Evolutionary conservation across 2,329 filamentous ascomycete genomes (phyloP).

Genomic region (Aspergillus latus): DNA sequence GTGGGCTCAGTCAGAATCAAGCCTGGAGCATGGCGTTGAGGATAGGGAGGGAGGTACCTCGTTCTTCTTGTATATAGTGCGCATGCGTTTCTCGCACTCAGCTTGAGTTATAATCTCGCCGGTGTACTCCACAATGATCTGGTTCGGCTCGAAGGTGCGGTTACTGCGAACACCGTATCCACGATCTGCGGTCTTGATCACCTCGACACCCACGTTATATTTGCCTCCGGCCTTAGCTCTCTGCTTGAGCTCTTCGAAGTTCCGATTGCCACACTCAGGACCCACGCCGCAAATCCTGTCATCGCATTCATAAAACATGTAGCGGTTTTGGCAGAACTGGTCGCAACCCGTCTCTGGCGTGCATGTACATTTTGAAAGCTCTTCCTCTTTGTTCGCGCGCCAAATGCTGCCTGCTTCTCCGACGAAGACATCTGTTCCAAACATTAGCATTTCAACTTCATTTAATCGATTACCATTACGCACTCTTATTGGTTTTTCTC

Average conservation of each 20-base stretch:
- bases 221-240: conserved; percentile 76
- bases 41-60: conserved; percentile 59
- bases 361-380: conserved; percentile 78
- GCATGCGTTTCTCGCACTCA: conserved; percentile 92
- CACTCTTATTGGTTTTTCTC: conserved; percentile 88
- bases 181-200: conserved; percentile 83
- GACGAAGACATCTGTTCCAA: conserved; percentile 75
- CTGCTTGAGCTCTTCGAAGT: conserved; percentile 75
- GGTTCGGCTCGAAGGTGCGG: conserved; percentile 78
- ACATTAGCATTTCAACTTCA: conserved; percentile 31
- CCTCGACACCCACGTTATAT: conserved; percentile 90
- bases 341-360: conserved; percentile 75
- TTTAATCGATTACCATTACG: conserved; percentile 35
- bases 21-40: neutral
- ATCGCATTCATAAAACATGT: conserved; percentile 98
- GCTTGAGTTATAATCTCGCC: conserved; percentile 95
- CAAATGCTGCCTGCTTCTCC: conserved; percentile 77
- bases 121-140: conserved; percentile 98
- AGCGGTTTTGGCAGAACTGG: conserved; percentile 88
- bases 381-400: conserved; percentile 73
- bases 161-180: conserved; percentile 92
- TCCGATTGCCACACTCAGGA: conserved; percentile 79
- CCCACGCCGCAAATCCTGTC: conserved; percentile 84
- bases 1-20: conserved; percentile 18
- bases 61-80: conserved; percentile 88